These are phyloP conservation scores for Chondrus crispus DNA, from an alignment of 23 red algal species.

Conservation along the genomic window DNA sequence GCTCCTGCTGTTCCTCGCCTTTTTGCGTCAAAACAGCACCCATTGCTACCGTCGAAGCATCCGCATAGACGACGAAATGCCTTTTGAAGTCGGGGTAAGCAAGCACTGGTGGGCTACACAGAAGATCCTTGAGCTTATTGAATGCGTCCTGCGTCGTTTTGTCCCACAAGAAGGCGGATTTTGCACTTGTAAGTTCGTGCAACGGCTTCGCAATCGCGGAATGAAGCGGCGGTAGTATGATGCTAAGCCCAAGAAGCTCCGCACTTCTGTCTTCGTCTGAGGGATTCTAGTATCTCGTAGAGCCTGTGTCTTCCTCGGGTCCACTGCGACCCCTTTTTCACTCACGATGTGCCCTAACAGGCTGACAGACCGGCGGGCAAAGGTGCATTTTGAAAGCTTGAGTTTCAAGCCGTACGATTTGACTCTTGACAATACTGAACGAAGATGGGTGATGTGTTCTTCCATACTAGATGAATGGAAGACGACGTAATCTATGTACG, in stretches of 20 bases:
- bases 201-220: background rate
- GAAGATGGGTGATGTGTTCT: background rate
- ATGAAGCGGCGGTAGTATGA: conserved; percentile 23
- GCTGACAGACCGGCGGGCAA: background rate
- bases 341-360: conserved; percentile 10
- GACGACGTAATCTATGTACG: background rate
- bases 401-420: background rate
- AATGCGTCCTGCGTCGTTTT: background rate
- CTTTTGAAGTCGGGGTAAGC: background rate
- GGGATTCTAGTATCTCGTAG: background rate
- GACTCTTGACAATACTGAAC: background rate
- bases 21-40: background rate
- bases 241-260: background rate
- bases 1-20: background rate
- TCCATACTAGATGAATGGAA: background rate
- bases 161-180: background rate
- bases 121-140: background rate
- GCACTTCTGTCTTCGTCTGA: background rate
- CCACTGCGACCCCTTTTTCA: background rate
- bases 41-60: background rate
- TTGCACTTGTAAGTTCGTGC: background rate
- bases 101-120: background rate
- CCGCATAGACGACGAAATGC: background rate
- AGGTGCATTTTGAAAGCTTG: background rate
- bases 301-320: background rate